These are phyloP conservation scores for Purshia tridentata DNA, from an alignment of 306 rosid genomes.

Conservation along the genomic window DNA sequence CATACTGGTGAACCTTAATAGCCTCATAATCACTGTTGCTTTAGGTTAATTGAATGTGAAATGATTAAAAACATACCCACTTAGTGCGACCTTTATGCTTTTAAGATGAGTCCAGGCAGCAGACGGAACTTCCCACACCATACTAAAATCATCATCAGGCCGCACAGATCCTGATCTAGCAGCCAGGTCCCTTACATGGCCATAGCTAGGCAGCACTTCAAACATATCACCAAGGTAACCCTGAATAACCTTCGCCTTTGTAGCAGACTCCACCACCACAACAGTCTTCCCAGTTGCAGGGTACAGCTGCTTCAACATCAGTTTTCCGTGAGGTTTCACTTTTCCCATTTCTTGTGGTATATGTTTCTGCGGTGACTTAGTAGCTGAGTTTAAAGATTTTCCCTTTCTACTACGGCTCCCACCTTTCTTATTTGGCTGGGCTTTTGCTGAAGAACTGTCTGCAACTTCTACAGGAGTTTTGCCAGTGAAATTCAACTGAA, in stretches of 20 bases:
- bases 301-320: slow-evolving; percentile 50
- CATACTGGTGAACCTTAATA: not conserved
- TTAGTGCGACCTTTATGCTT: slow-evolving; percentile 82
- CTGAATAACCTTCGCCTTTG: slow-evolving; percentile 93
- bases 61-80: slow-evolving; percentile 55
- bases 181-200: slow-evolving; percentile 98
- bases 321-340: slow-evolving; percentile 37
- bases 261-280: slow-evolving; percentile 86
- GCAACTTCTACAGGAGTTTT: slow-evolving; percentile 31
- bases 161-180: slow-evolving; percentile 97
- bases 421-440: slow-evolving; percentile 43
- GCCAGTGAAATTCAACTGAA: slow-evolving; percentile 46
- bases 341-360: slow-evolving; percentile 25
- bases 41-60: slow-evolving; percentile 20
- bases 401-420: slow-evolving; percentile 35
- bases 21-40: slow-evolving; percentile 22
- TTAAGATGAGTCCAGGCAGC: slow-evolving; percentile 96
- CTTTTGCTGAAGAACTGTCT: slow-evolving; percentile 40
- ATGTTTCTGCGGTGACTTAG: slow-evolving; percentile 30
- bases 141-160: slow-evolving; percentile 93
- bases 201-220: slow-evolving; percentile 96
- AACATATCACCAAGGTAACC: slow-evolving; percentile 84
- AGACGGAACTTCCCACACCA: slow-evolving; percentile 99
- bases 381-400: slow-evolving; percentile 25
- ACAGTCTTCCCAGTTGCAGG: slow-evolving; percentile 82